phyloP scores from a whole-genome alignment of 768 basidiomycete genomes.

The Pleurotus tuoliensis region DNA sequence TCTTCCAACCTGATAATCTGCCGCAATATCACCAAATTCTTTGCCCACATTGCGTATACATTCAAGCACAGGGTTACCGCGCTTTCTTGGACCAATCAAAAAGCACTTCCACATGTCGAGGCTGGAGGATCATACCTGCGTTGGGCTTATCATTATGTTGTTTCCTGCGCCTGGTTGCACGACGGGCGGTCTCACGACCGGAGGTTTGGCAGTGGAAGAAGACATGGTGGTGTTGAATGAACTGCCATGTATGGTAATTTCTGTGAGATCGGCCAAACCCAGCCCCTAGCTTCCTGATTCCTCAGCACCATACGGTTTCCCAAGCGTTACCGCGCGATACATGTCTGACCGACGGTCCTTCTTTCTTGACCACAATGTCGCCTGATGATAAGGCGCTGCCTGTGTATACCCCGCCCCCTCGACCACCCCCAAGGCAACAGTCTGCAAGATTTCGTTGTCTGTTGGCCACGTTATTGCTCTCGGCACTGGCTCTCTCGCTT shows the following conservation, averaged over 20 bases:
- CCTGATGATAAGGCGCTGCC: slow-evolving; percentile 2
- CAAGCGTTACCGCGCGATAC: neutral
- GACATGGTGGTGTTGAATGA: neutral
- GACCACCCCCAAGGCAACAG: neutral
- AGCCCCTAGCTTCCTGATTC: neutral
- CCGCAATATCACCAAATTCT: slow-evolving; percentile 90
- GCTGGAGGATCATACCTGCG: slow-evolving; percentile 38
- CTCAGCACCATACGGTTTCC: neutral
- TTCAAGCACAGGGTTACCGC: slow-evolving; percentile 87
- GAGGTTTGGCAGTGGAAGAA: slow-evolving; percentile 27
- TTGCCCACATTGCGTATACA: slow-evolving; percentile 85
- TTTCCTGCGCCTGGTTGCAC: slow-evolving; percentile 64
- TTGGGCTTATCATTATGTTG: slow-evolving; percentile 59
- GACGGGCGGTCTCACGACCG: slow-evolving; percentile 52
- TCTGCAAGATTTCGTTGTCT: slow-evolving; percentile 7
- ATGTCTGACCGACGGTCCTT: neutral
- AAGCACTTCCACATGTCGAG: neutral
- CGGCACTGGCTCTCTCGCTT: neutral
- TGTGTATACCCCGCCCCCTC: neutral
- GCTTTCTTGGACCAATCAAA: slow-evolving; percentile 35
- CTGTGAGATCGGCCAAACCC: neutral
- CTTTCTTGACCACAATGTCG: slow-evolving; percentile 7
- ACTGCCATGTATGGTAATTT: too few relatives aligned
- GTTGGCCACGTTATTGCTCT: neutral
- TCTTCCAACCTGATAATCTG: slow-evolving; percentile 93